phyloP scores from a whole-genome alignment of 768 basidiomycete species.

The Rhizopogon vinicolor region DNA sequence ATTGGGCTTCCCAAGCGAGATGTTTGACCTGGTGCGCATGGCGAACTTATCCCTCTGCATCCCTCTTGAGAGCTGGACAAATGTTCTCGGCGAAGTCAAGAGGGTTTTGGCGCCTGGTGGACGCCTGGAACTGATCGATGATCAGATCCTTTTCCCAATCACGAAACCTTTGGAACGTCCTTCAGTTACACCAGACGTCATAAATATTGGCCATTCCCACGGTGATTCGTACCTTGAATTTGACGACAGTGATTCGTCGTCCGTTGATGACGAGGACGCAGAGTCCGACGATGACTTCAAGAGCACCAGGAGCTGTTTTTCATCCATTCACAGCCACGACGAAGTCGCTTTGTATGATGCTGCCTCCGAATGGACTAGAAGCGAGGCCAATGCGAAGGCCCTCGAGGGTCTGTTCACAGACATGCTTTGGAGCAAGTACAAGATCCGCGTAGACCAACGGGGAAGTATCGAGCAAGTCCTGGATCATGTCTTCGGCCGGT shows the following conservation, averaged over 20 bases:
- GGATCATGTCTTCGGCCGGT: slow-evolving; percentile 46
- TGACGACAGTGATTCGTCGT: slow-evolving; percentile 3
- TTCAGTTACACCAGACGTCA: slow-evolving; percentile 2
- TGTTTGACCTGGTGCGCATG: slow-evolving; percentile 73
- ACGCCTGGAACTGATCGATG: slow-evolving; percentile 70
- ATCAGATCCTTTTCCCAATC: slow-evolving; percentile 63
- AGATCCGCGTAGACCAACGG: slow-evolving; percentile 48
- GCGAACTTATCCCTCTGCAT: slow-evolving; percentile 62
- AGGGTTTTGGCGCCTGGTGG: slow-evolving; percentile 62
- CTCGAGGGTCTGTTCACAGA: slow-evolving; percentile 56
- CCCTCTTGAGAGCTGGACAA: slow-evolving; percentile 55
- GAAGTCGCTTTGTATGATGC: slow-evolving; percentile 18
- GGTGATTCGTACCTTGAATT: slow-evolving; percentile 17
- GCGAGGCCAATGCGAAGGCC: slow-evolving; percentile 34
- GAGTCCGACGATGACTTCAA: slow-evolving; percentile 26
- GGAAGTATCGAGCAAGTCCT: slow-evolving; percentile 44
- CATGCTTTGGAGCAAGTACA: slow-evolving; percentile 52
- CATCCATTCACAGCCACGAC: slow-evolving; percentile 15
- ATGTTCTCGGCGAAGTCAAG: slow-evolving; percentile 52
- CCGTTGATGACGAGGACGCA: slow-evolving; percentile 13
- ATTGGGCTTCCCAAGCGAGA: slow-evolving; percentile 57
- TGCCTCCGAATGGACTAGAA: slow-evolving; percentile 35
- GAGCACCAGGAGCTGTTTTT: slow-evolving; percentile 27
- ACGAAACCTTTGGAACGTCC: slow-evolving; percentile 25
- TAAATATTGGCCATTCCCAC: not conserved